Base-by-base conservation (phyloP, 2,329 filamentous ascomycete species). In the Chrysoporthe austroafricana region DNA sequence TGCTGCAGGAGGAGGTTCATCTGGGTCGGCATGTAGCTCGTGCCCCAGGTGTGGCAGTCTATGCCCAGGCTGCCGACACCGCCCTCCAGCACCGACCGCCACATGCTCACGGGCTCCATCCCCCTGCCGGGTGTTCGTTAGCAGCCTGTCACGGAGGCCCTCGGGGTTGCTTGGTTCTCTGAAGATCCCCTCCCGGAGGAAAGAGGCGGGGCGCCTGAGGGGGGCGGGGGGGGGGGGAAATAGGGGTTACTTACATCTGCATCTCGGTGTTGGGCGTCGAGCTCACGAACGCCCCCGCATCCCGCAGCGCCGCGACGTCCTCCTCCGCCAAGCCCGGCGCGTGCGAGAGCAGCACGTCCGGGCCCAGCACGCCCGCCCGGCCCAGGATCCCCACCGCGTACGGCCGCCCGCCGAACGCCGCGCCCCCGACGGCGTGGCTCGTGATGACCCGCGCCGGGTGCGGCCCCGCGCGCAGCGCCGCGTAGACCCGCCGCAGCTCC, bases 211-310 rank as follows among this genome's bases (percentile, higher is more conserved):
- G 18, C n/a, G 18, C 2, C 26, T 26, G 6, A 18, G 0, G 5
- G 6, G 16, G 8, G 4, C 1, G 16, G 43, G 13, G 16, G 13
- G 16, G 16, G 18, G 18, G 18, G 2, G 18, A 48, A 16, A n/a
- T 16, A 18, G 44, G 18, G 18, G n/a, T n/a, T 5, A 54, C 50
- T 32, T n/a, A 14, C 50, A 84, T 85, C 69, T 86, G 83, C 11
- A 84, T 72, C 71, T 86, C 84, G 0, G 83, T 82, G n/a, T 80
- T 80, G 0, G 84, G 83, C 0, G 84, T 85, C 18, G 75, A 77
- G 2, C 80, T 82, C 18, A 85, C 73, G 57, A 76, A 75, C 1
- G 77, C 77, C 7, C 77, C 75, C 11, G 76, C 71, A 26, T 74
- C 71, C 42, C 74, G 71, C 21, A 84, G 73, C 1, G 78, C 64